Evolutionary conservation across 139 green algal species (phyloP).

Genomic region (Tetraselmis striata): DNA sequence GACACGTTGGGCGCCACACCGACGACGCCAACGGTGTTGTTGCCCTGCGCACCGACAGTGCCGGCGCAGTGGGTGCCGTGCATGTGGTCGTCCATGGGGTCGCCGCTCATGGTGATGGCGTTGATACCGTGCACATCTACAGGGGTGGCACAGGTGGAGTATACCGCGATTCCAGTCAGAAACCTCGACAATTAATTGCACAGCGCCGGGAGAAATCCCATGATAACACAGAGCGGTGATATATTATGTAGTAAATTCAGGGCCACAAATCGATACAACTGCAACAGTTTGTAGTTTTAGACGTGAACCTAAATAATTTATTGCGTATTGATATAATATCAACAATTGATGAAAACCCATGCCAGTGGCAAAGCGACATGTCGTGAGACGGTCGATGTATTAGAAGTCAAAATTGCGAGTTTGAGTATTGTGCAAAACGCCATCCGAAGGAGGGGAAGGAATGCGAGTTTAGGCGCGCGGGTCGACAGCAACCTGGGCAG

Average conservation of each 20-base stretch:
- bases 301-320: neutral
- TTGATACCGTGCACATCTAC: neutral
- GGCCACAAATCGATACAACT: neutral
- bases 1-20: slow-evolving; percentile 35
- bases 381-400: too few relatives aligned
- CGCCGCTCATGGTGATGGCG: neutral
- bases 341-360: too few relatives aligned
- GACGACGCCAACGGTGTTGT: slow-evolving; percentile 26
- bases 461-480: neutral
- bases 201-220: too few relatives aligned
- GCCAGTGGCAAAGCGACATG: too few relatives aligned
- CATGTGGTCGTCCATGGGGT: slow-evolving; percentile 35
- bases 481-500: neutral
- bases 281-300: neutral
- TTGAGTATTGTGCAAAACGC: neutral
- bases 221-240: too few relatives aligned
- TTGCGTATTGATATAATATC: neutral
- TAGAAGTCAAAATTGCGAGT: neutral
- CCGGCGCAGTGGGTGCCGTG: slow-evolving; percentile 52
- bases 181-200: neutral
- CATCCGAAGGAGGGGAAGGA: neutral
- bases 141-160: neutral
- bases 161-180: neutral
- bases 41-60: slow-evolving; percentile 35
- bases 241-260: too few relatives aligned